Conservation (phyloP, 2,329 filamentous ascomycete genomes). For the Saccharata proteae region DNA sequence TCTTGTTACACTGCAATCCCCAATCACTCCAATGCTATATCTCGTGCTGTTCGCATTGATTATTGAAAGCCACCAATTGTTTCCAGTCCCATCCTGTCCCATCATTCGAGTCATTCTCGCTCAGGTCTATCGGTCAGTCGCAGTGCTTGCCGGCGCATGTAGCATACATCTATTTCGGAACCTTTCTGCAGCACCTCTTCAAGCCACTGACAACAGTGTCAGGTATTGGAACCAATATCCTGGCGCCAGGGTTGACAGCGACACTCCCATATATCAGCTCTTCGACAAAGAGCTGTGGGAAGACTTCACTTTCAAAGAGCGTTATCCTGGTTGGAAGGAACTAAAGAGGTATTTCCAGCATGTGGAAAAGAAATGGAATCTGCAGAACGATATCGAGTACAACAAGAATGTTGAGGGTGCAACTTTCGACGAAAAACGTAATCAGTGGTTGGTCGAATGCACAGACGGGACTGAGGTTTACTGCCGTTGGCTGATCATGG, state of each 20-base stretch:
- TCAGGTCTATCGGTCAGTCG: too few species aligned
- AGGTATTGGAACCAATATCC: constrained; percentile 25
- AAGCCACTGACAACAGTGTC: too few species aligned
- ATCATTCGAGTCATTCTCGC: too few species aligned
- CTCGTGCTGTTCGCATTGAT: too few species aligned
- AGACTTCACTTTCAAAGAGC: constrained; percentile 11
- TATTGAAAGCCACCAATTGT: too few species aligned
- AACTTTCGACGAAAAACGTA: constrained; percentile 24
- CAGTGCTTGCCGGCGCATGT: too few species aligned
- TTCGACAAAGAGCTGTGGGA: constrained; percentile 17
- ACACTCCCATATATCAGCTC: constrained; percentile 20
- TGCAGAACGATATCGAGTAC: constrained; percentile 24
- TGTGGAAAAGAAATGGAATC: constrained; percentile 13
- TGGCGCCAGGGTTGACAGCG: constrained; percentile 19
- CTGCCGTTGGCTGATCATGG: constrained; percentile 32
- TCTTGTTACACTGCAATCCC: too few species aligned
- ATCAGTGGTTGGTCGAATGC: constrained; percentile 31
- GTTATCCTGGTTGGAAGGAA: constrained; percentile 17
- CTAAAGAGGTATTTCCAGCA: constrained; percentile 17
- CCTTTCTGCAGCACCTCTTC: too few species aligned
- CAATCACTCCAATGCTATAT: too few species aligned
- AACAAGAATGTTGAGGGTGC: constrained; percentile 31
- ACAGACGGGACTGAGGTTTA: constrained; percentile 30
- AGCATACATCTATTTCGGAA: too few species aligned
- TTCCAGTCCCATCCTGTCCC: too few species aligned